Evolutionary conservation across 1,284 basidiomycete species (phyloP).

Genomic region (Pascua sp.): DNA sequence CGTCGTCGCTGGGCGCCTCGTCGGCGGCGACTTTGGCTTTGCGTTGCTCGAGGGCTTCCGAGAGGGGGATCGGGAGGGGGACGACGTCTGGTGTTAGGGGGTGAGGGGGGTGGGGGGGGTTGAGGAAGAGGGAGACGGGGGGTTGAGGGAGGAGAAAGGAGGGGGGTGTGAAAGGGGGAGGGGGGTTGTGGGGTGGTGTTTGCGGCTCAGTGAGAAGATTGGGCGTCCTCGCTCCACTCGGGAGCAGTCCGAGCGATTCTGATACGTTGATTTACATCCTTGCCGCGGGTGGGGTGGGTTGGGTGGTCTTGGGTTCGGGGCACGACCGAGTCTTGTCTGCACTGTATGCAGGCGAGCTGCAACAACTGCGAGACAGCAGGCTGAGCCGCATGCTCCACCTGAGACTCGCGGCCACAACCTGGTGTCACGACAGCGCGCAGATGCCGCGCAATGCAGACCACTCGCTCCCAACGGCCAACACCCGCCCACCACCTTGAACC

Average conservation of each 20-base stretch:
- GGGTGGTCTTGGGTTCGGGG: constrained; percentile 1
- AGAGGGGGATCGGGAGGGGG: constrained; percentile 39
- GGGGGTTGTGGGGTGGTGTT: background rate
- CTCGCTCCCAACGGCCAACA: no score
- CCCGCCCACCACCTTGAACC: background rate
- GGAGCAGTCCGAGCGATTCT: constrained; percentile 26
- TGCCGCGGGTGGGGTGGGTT: constrained; percentile 3
- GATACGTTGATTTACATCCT: constrained; percentile 36
- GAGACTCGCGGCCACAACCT: no score
- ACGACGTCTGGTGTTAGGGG: constrained; percentile 34
- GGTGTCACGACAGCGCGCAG: no score
- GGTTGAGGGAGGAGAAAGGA: background rate
- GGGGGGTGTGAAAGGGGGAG: background rate
- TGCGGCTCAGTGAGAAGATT: constrained; percentile 48
- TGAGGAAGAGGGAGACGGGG: background rate
- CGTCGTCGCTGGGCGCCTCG: constrained; percentile 3
- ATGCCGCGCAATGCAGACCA: background rate
- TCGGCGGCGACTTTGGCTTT: constrained; percentile 25
- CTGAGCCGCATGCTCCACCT: no score
- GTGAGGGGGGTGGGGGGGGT: background rate
- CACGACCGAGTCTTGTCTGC: background rate
- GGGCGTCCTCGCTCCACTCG: constrained; percentile 19
- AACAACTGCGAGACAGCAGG: no score
- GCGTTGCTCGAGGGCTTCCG: constrained; percentile 39
- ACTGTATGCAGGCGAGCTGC: no score